phyloP scores from a whole-genome alignment of 2,329 filamentous ascomycete species.

The Graphilbum ipis-grandicollis region DNA sequence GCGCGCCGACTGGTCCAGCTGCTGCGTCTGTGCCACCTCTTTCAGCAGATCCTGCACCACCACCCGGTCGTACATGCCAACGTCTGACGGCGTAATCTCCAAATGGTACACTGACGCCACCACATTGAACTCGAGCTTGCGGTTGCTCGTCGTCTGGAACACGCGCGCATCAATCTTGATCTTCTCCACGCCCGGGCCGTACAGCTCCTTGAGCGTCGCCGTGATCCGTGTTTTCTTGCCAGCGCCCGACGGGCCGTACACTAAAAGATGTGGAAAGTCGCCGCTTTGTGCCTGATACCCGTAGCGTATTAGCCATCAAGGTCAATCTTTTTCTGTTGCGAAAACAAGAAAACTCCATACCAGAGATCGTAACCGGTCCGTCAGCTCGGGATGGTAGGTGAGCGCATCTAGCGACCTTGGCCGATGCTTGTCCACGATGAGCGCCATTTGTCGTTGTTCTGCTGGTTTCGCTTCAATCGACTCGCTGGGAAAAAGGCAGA shows the following conservation, averaged over 20 bases:
- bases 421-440: slow-evolving; percentile 55
- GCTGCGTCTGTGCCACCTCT: slow-evolving; percentile 95
- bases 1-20: slow-evolving; percentile 82
- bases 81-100: slow-evolving; percentile 93
- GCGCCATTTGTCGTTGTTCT: slow-evolving; percentile 32
- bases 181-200: slow-evolving; percentile 94
- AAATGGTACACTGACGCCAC: slow-evolving; percentile 94
- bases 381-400: slow-evolving; percentile 79
- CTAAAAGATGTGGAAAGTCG: slow-evolving; percentile 92
- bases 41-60: slow-evolving; percentile 92
- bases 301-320: no score
- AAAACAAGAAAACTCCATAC: slow-evolving; percentile 30
- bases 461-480: no score
- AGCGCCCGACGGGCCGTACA: slow-evolving; percentile 90
- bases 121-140: slow-evolving; percentile 98
- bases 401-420: slow-evolving; percentile 61
- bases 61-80: slow-evolving; percentile 89
- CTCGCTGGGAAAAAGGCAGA: no score
- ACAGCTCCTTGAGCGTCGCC: slow-evolving; percentile 86
- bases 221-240: slow-evolving; percentile 97
- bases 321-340: background rate
- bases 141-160: slow-evolving; percentile 88
- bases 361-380: slow-evolving; percentile 68
- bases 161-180: slow-evolving; percentile 98
- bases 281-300: slow-evolving; percentile 96